A percentile compares a stretch with the other conserved stretches of the same genome.
Conservation (phyloP, 768 basidiomycete species). For the Termitomyces sp. region DNA sequence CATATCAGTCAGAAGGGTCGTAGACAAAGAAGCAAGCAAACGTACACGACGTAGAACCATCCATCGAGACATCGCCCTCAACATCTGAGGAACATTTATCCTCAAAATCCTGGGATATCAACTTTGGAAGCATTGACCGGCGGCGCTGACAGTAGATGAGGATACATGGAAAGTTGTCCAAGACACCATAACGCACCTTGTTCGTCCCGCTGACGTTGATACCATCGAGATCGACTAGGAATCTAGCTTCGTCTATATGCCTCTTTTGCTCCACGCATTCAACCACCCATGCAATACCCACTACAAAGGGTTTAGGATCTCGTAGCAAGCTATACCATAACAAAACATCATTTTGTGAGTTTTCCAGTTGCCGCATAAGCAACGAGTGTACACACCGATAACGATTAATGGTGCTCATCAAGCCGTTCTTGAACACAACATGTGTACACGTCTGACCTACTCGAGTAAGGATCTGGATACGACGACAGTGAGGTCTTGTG, state of each 20-base stretch:
- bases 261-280: conserved; percentile 70
- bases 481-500: not conserved
- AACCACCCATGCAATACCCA: conserved; percentile 88
- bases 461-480: conserved; percentile 49
- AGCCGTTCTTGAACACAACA: conserved; percentile 81
- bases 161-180: not conserved
- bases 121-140: conserved; percentile 66
- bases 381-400: conserved; percentile 46
- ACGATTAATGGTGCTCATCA: conserved; percentile 64
- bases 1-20: conserved; percentile 7
- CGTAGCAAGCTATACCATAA: conserved; percentile 41
- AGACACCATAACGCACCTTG: conserved; percentile 41
- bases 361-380: not conserved
- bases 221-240: conserved; percentile 58
- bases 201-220: conserved; percentile 52
- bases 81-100: conserved; percentile 19
- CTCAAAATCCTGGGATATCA: conserved; percentile 32
- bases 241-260: conserved; percentile 59
- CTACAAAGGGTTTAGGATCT: conserved; percentile 66
- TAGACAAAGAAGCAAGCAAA: not conserved
- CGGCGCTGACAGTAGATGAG: conserved; percentile 44
- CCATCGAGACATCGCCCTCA: conserved; percentile 35
- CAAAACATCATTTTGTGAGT: not conserved
- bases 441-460: conserved; percentile 76
- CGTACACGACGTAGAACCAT: conserved; percentile 41